Evolutionary conservation across 306 rosid genomes (phyloP).

Genomic region (Clitoria ternatea): DNA sequence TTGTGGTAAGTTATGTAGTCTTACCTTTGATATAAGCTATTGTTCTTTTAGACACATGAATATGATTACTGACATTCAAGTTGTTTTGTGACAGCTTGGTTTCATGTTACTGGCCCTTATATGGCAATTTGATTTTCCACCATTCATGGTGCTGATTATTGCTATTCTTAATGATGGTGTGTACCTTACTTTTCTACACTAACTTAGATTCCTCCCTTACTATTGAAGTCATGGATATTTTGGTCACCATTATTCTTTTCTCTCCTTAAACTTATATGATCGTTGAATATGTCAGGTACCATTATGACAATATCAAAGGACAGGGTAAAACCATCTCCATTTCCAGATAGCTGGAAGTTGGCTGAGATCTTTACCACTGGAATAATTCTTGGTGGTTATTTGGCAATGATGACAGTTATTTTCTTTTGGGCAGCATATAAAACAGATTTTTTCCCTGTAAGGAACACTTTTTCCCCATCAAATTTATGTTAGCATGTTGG

Average conservation of each 20-base stretch:
- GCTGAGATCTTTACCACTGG: slow-evolving; percentile 79
- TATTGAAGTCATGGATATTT: neutral
- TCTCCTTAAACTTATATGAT: neutral
- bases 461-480: neutral
- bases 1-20: slow-evolving; percentile 54
- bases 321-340: slow-evolving; percentile 85
- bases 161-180: slow-evolving; percentile 85
- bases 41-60: slow-evolving; percentile 8
- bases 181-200: slow-evolving; percentile 3
- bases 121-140: slow-evolving; percentile 90
- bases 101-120: slow-evolving; percentile 87
- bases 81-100: slow-evolving; percentile 59
- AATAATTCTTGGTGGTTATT: slow-evolving; percentile 68
- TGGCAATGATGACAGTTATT: slow-evolving; percentile 89
- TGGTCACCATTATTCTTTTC: neutral
- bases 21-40: neutral
- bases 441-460: slow-evolving; percentile 79
- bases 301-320: slow-evolving; percentile 91
- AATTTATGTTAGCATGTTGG: neutral
- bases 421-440: slow-evolving; percentile 83
- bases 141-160: slow-evolving; percentile 87
- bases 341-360: slow-evolving; percentile 89
- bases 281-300: slow-evolving; percentile 49
- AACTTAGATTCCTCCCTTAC: neutral
- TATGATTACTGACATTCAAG: slow-evolving; percentile 1